Evolutionary conservation across 2,329 filamentous ascomycete species (phyloP), one percentile per base, ranked within the genome.

Genomic region (Mariannaea elegans): DNA sequence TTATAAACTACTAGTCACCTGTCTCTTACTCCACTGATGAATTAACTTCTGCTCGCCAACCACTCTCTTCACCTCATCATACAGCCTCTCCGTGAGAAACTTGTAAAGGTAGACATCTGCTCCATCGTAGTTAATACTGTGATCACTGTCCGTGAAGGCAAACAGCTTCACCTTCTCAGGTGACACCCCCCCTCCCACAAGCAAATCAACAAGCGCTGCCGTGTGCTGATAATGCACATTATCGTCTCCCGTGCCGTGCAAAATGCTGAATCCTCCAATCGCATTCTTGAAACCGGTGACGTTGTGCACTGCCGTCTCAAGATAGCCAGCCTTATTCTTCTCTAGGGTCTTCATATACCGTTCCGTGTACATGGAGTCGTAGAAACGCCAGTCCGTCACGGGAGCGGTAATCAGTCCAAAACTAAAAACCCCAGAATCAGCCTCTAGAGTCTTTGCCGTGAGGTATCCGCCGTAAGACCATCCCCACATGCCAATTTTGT

Each of bases 151-250:
- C 0, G 88, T 90, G 61, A 90, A 91, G 18, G 82, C 84, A 59
- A 87, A 82, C 75, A 86, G 84, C 69, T 86, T 80, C 79, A 91
- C 80, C 78, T 89, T 87, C 57, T 82, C 77, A 0, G 87, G 85
- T 0, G 82, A 81, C 0, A 91, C 85, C 0, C 83, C 84, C 0
- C 75, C 82, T 0, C 82, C 81, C 29, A 90, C 84, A 0, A 91
- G 74, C 19, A 87, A 72, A 65, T 91, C 87, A 0, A 87, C 76
- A 31, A 91, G 72, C 1, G 83, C 86, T 0, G 87, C 88, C 0
- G 83, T 69, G 62, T 91, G 86, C 75, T 91, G 88, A 71, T 89
- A 90, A 69, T 91, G 89, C 13, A 91, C 89, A 50, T 91, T 91
- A 66, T 91, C 89, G 63, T 91, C 89, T 0, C 87, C 88, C 0